Base-by-base conservation (phyloP, 257 asterid genomes). In the Capsicum baccatum region DNA sequence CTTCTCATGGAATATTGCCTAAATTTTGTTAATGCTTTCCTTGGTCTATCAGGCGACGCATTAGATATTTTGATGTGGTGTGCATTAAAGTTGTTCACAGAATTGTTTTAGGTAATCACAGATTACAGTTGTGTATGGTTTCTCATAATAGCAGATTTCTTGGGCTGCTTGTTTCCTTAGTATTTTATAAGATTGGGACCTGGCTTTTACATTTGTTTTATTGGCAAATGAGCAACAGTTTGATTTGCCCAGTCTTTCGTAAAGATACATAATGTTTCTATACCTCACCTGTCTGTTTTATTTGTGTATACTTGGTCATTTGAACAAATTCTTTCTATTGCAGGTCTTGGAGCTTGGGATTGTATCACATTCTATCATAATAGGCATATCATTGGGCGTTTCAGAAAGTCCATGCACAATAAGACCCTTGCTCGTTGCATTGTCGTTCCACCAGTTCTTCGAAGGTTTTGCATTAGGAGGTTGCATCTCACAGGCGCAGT, bases 381-480 rank as follows among this genome's bases (percentile, higher is more conserved):
- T 96, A 8, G 99, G 99, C 0, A 93, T 96, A 6, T 92, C 98
- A 0, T 97, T 96, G 26, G 98, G 99, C 82, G 97, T 96, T 66
- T 96, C 97, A 6, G 92, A 92, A 56, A 96, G 98, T 89, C 98
- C 98, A 0, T 94, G 98, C 79, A 94, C 98, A n/a, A 89, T 94
- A 9, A 86, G 97, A 82, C 98, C 99, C 79, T 86, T 93, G 64
- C 91, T 96, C 0, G 98, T 93, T 37, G 99, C 98, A 56, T 84
- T 96, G 58, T 89, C 99, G 10, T 96, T 93, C 88, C 98, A 96
- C 79, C 98, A 94, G 55, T 94, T 96, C 89, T 96, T 96, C 1
- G 98, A 96, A 89, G 99, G 97, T 8, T 94, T 96, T 82, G 99
- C 98, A 47, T 88, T 96, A 16, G 98, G 99, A 12, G 98, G 98